These are phyloP conservation scores for Annona cherimola DNA, from an alignment of 164 flowering plant species.

Conservation along the genomic window DNA sequence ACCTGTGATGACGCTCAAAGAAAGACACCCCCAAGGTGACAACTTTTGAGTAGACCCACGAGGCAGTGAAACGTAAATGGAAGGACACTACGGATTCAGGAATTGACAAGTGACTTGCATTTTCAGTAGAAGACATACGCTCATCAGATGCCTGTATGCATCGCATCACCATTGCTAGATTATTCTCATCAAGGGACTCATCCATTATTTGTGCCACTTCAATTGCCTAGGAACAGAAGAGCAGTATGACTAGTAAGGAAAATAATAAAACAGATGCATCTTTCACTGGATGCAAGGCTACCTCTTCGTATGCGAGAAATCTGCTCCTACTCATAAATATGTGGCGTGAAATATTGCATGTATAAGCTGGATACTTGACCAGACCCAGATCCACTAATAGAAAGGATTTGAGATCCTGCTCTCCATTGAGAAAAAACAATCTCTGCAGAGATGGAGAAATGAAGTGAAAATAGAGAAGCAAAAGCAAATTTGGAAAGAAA, in stretches of 20 bases:
- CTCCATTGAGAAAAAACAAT: constrained; percentile 85
- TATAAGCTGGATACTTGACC: constrained; percentile 80
- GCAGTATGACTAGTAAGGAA: constrained; percentile 7
- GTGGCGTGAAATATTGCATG: constrained; percentile 50
- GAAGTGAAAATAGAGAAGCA: not conserved
- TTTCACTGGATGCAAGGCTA: constrained; percentile 15
- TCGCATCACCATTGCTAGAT: constrained; percentile 40
- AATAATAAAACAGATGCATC: not conserved
- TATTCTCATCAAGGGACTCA: constrained; percentile 60
- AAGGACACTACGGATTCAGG: constrained; percentile 32
- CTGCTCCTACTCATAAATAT: constrained; percentile 49
- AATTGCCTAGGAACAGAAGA: constrained; percentile 53
- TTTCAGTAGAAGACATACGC: constrained; percentile 27
- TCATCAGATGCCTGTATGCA: constrained; percentile 64
- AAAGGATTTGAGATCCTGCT: constrained; percentile 83
- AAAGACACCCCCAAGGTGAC: constrained; percentile 68
- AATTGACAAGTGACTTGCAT: constrained; percentile 17
- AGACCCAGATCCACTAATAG: constrained; percentile 76
- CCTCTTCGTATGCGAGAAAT: constrained; percentile 86
- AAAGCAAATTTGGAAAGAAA: not conserved
- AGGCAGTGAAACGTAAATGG: constrained; percentile 50
- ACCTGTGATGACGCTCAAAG: constrained; percentile 75
- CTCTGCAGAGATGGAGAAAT: constrained; percentile 45
- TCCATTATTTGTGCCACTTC: constrained; percentile 88
- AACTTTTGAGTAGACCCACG: constrained; percentile 80